Evolutionary conservation across 148 eudicot species (phyloP).

Genomic region (Vaccinium myrtillus): DNA sequence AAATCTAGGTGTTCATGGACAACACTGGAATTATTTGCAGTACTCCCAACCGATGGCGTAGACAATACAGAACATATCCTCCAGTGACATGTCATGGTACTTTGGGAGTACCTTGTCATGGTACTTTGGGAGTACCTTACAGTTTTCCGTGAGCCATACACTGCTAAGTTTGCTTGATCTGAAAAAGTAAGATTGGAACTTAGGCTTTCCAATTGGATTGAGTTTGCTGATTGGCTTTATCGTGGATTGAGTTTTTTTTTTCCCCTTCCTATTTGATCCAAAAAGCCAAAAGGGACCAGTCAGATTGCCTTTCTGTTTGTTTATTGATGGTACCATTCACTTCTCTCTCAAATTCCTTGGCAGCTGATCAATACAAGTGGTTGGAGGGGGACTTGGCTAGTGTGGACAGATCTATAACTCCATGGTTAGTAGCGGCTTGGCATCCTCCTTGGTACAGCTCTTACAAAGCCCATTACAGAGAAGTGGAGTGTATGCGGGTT

Average conservation of each 20-base stretch:
- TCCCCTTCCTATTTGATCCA: background rate
- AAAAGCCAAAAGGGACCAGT: background rate
- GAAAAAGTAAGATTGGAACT: background rate
- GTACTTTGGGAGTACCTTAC: background rate
- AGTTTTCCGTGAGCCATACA: background rate
- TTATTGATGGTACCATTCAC: background rate
- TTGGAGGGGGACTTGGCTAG: slow-evolving; percentile 79
- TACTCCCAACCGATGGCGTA: background rate
- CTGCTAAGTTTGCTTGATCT: background rate
- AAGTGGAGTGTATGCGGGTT: slow-evolving; percentile 92
- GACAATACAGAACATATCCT: background rate
- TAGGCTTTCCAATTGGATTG: background rate
- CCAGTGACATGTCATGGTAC: background rate
- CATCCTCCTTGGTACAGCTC: slow-evolving; percentile 98
- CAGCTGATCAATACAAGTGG: slow-evolving; percentile 98
- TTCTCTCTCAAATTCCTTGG: background rate
- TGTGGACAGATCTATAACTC: slow-evolving; percentile 75
- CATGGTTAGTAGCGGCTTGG: slow-evolving; percentile 92
- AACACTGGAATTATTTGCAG: background rate
- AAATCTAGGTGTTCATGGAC: background rate
- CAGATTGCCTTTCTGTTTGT: background rate
- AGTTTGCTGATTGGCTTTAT: background rate
- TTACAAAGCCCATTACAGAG: slow-evolving; percentile 89
- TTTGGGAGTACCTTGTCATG: slow-evolving; percentile 6
- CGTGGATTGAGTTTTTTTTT: background rate